A percentile compares a stretch with the other conserved stretches of the same genome.
Conservation (phyloP, 2,329 filamentous ascomycete species). For the Drechslera avenae region DNA sequence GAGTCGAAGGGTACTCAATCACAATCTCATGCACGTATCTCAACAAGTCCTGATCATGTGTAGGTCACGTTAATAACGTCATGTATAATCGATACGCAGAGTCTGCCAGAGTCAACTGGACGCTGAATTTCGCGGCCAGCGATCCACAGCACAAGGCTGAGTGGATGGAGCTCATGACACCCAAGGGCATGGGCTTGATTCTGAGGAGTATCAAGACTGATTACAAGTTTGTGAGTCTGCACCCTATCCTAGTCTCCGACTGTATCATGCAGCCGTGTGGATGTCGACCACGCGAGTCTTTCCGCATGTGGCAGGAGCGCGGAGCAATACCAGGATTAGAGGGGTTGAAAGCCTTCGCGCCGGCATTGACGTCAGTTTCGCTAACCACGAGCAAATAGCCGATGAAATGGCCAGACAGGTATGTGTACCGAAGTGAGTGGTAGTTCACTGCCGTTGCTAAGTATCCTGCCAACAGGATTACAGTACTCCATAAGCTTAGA, state of each 20-base stretch:
- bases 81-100: conserved; percentile 85
- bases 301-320: background rate
- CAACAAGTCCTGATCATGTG: conserved; percentile 9
- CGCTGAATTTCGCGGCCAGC: conserved; percentile 68
- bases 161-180: conserved; percentile 73
- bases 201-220: conserved; percentile 79
- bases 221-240: conserved; percentile 78
- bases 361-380: background rate
- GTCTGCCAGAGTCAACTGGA: conserved; percentile 78
- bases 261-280: too few species aligned
- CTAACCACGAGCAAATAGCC: conserved; percentile 52
- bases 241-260: background rate
- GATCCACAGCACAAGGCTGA: conserved; percentile 65
- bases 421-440: background rate
- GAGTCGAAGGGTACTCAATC: conserved; percentile 14
- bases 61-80: conserved; percentile 85
- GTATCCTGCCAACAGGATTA: conserved; percentile 59
- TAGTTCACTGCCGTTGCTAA: background rate
- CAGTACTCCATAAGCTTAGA: conserved; percentile 79
- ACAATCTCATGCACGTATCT: background rate
- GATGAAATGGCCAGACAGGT: conserved; percentile 77
- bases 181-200: conserved; percentile 72
- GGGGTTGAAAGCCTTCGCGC: too few species aligned
- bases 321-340: background rate
- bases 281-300: background rate